Evolutionary conservation across 1,284 basidiomycete species (phyloP).

Genomic region (Puccinia triticina): DNA sequence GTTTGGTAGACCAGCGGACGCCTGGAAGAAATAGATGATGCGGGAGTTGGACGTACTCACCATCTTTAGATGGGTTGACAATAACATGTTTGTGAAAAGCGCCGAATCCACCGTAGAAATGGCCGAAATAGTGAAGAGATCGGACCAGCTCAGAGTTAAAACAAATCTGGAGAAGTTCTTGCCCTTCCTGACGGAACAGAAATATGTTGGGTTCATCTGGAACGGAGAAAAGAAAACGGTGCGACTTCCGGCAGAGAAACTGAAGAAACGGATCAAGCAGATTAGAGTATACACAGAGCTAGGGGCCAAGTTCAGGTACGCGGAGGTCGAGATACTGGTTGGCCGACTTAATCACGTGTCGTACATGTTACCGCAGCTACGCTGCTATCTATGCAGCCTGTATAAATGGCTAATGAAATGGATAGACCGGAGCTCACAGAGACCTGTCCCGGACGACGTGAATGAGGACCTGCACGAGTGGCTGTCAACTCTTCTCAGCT

Average conservation of each 20-base stretch:
- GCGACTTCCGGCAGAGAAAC: not conserved
- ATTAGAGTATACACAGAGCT: not conserved
- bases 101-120: not conserved
- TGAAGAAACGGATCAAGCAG: not conserved
- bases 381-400: slow-evolving; percentile 5
- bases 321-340: not conserved
- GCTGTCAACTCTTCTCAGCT: not conserved
- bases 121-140: not conserved
- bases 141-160: not conserved
- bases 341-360: not conserved
- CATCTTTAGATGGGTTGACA: slow-evolving; percentile 4
- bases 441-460: not conserved
- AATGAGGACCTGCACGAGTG: not conserved
- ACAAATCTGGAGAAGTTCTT: slow-evolving; percentile 20
- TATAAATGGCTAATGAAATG: not conserved
- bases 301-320: not conserved
- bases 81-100: slow-evolving; percentile 32
- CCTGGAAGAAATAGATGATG: slow-evolving; percentile 15
- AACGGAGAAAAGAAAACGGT: slow-evolving; percentile 18
- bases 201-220: slow-evolving; percentile 17
- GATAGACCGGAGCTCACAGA: not conserved
- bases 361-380: not conserved
- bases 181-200: not conserved
- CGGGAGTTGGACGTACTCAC: not conserved
- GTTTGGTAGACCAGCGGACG: slow-evolving; percentile 2